Base-by-base conservation (phyloP, 2,329 filamentous ascomycete genomes). In the Leptosphaerulina australis region DNA sequence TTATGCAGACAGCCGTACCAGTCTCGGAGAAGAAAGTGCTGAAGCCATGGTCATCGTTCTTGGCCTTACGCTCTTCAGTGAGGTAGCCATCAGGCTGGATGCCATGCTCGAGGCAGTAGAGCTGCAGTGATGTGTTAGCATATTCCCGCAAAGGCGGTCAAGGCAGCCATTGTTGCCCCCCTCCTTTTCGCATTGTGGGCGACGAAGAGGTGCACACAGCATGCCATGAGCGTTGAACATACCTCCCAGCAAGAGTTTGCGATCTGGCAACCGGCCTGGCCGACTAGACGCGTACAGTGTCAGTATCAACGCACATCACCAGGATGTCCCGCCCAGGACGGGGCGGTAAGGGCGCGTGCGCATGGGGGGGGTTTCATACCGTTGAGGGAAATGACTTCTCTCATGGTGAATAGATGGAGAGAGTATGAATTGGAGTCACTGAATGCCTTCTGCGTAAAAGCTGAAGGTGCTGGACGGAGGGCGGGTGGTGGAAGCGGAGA, bases 231-330 rank as follows among this genome's bases (percentile, higher is more conserved):
- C n/a, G 28, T 4, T 18, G 70, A 73, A 83, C 90, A 83, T 82
- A 99, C 94, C 91, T 99, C 94, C 94, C 94, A 99, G 87, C 94
- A 97, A 71, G 94, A 94, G 84, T 99, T 99, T 82, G 93, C 94
- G 76, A 99, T 99, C 79, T 99, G 94, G 87, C 94, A 97, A 88
- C 94, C 94, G 77, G 94, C 94, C 86, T 99, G 94, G 81, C 94
- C 94, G 84, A 99, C 94, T 99, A 78, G 73, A 77, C 76, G 70
- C 74, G 77, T 71, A 59, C 58, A 65, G 36, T 62, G 80, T 88
- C 75, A 88, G 83, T 69, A 79, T 69, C 50, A 53, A 61, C 48
- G 59, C 56, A 58, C 37, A 56, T 54, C 44, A 43, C 56, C 38
- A 40, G 58, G 43, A 55, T 58, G 59, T 59, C 50, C 60, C 59